Evolutionary conservation across 2,329 filamentous ascomycete species (phyloP), one percentile per base, ranked within the genome.

Genomic region (Fusarium incarnatum): DNA sequence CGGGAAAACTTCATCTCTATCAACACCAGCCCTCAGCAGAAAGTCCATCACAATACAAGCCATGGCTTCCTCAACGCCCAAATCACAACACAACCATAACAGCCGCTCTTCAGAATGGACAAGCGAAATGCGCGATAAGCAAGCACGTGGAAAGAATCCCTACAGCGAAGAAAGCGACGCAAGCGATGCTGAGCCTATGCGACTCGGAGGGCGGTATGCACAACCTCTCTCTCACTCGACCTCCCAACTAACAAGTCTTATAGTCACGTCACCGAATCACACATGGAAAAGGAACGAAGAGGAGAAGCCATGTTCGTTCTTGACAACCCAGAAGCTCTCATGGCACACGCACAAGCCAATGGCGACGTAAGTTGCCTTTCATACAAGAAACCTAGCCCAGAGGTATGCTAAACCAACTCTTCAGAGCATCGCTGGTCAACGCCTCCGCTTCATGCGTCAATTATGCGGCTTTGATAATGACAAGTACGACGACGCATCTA

Each of bases 101-200:
- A 40, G 40, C 37, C 80, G 30, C 56, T 54, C 59, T 55, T 50
- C 69, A 59, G 68, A 71, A 54, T 85, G 87, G 76, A 86, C 85
- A 1, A 69, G 80, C 22, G 77, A 81, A 62, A 87, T 87, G 85
- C 85, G 86, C 72, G 87, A 89, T 75, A 83, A 82, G 8, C 88
- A 90, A 76, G 86, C 88, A 7, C 82, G 88, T 42, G 87, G 87
- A 54, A 88, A 88, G 73, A 83, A 89, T 65, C 85, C 86, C 1
- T 87, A 87, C 73, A 60, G 49, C 59, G 76, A 71, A n/a, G 64
- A 62, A 18, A 62, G 53, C 60, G 70, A 76, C 11, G 68, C 71
- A 23, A 74, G 72, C 55, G 73, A 73, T 15, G 37, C 53, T 15
- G 75, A 71, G 15, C 57, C 42, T 37, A 55, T 73, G 65, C 64